Evolutionary conservation across 202 grass and related monocot genomes (phyloP).

Genomic region (Carex arenaria): DNA sequence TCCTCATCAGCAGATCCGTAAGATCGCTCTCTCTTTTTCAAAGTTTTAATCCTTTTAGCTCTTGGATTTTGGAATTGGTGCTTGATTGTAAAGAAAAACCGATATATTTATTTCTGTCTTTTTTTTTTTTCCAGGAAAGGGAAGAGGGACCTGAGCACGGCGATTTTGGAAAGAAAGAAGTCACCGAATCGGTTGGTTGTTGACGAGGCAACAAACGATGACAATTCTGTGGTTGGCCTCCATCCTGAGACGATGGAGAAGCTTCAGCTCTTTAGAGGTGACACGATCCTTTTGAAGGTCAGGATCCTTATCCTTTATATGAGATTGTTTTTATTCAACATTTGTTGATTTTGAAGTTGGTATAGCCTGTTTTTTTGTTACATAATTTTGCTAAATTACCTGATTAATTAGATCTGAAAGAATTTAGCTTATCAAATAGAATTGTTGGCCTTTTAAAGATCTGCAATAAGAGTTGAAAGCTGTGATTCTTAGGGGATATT

Average conservation of each 20-base stretch:
- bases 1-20: conserved; percentile 35
- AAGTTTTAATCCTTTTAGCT: background rate
- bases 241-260: conserved; percentile 46
- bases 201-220: conserved; percentile 39
- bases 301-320: background rate
- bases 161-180: conserved; percentile 45
- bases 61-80: background rate
- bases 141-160: conserved; percentile 40
- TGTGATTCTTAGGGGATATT: background rate
- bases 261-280: conserved; percentile 44
- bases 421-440: background rate
- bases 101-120: background rate
- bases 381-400: background rate
- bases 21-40: background rate
- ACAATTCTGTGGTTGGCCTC: conserved; percentile 36
- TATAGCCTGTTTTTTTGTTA: background rate
- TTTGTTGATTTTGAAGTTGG: background rate
- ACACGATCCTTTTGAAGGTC: conserved; percentile 36
- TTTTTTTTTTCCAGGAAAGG: conserved; percentile 18
- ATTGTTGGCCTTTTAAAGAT: background rate
- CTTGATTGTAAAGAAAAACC: background rate
- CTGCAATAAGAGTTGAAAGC: background rate
- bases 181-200: conserved; percentile 38
- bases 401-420: conserved; percentile 16
- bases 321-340: background rate